Conservation (phyloP, 1,139 yeast genomes). For the Candida sanyaensis region DNA sequence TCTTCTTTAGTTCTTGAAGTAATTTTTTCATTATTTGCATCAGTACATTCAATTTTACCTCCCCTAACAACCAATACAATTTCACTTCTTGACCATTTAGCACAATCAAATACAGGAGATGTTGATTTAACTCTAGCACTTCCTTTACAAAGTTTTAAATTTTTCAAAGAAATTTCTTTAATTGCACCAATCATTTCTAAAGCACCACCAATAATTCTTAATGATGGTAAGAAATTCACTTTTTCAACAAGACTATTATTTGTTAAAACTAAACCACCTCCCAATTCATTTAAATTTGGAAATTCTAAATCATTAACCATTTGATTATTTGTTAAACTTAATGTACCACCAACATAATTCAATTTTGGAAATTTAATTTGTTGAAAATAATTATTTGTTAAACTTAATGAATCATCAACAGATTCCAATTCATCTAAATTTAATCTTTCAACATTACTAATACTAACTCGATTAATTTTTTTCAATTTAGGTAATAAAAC, state of each 20-base stretch:
- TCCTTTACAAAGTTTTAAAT: slow-evolving; percentile 67
- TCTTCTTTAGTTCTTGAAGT: slow-evolving; percentile 18
- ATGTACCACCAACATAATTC: slow-evolving; percentile 62
- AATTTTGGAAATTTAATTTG: slow-evolving; percentile 55
- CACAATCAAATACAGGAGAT: slow-evolving; percentile 57
- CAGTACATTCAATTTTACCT: slow-evolving; percentile 65
- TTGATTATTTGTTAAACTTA: slow-evolving; percentile 58
- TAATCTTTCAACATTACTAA: slow-evolving; percentile 57
- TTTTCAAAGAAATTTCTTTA: slow-evolving; percentile 50
- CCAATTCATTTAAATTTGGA: slow-evolving; percentile 55
- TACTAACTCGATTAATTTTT: slow-evolving; percentile 58
- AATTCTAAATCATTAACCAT: slow-evolving; percentile 49
- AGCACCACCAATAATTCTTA: slow-evolving; percentile 72
- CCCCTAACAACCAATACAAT: slow-evolving; percentile 58
- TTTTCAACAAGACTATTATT: slow-evolving; percentile 56
- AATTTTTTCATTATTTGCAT: slow-evolving; percentile 21
- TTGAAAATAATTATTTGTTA: slow-evolving; percentile 63
- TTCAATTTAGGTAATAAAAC: slow-evolving; percentile 63
- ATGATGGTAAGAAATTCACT: slow-evolving; percentile 57
- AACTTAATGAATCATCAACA: slow-evolving; percentile 58
- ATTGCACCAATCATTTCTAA: slow-evolving; percentile 68
- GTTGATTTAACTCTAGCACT: slow-evolving; percentile 60
- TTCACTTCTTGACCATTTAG: slow-evolving; percentile 41
- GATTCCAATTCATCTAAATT: slow-evolving; percentile 48
- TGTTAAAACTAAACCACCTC: slow-evolving; percentile 73